Evolutionary conservation across 768 basidiomycete genomes (phyloP), one percentile per base, ranked within the genome.

Genomic region (Collybiopsis luxurians): DNA sequence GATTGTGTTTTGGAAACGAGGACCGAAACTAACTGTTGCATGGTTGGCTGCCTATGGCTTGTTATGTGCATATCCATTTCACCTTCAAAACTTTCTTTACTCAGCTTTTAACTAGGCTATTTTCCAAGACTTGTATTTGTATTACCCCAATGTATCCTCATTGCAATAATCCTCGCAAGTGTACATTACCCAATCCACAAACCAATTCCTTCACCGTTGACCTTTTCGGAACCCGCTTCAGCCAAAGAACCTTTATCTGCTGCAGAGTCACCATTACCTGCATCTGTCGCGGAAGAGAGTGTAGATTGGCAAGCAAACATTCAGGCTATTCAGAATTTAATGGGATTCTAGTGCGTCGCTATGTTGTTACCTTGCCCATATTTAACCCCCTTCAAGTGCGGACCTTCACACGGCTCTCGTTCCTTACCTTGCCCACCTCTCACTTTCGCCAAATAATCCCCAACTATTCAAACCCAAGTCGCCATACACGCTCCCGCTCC

Each of bases 281-380:
- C 40, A 24, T 40, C 73, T 19, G 64, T 76, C 0, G 64, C 79
- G 2, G 89, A 92, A 63, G 87, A 85, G 2, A 82, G 84, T 10
- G 79, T 85, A 0, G 88, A 90, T 56, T 95, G 91, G 86, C 87
- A 89, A 59, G 88, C 89, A 17, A 96, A 95, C 60, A 73, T 95
- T 2, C 92, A 95, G 70, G 92, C 80, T 1, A 89, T 95, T 27
- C 94, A 95, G 67, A 95, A 95, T 61, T 80, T 95, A 28, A 95
- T 95, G 92, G 92, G 92, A 5, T 72, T 80, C 6, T 73, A 86
- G 90, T 93, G 70, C 61, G 89, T 72, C 46, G 53, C n/a, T 42
- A 15, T 28, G 43, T 31, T 11, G 28, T 26, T 12, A 17, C 9
- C 42, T 26, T 5, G n/a, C 26, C 24, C n/a, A 24, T 3, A 45